Evolutionary conservation across 305 asterid genomes (phyloP), one percentile per base, ranked within the genome.

Genomic region (Plantago coronopus): DNA sequence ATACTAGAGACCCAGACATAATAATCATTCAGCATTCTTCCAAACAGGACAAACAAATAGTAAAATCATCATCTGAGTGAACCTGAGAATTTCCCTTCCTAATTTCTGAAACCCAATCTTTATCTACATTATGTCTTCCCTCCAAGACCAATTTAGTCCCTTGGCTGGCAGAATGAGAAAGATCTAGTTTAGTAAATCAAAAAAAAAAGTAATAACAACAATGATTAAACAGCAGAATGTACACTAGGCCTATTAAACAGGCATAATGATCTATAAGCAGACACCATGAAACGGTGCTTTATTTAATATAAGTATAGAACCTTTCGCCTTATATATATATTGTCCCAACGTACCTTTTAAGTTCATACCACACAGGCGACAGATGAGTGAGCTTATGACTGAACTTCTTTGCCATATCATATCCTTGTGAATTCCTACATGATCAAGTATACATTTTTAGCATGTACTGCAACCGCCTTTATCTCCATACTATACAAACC

Each of bases 331-430:
- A 31, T 34, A 34, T 34, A 74, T 62, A 42, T 44, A 31, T n/a
- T n/a, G 38, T 21, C 47, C 57, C 40, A 20, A 31, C 75, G 7
- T 78, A 93, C 99, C 96, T 87, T 71, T 79, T 83, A 29, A 93
- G 83, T 53, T 89, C 87, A 72, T 93, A 93, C 99, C 99, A 93
- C 68, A 93, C 99, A 4, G 97, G 97, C 14, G 96, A 89, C 40
- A 93, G 64, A 77, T 93, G 99, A 49, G 95, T 89, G 15, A 89
- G 76, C 85, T 93, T 93, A 64, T 86, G 68, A 64, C 67, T 70
- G 62, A 83, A 89, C 79, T 81, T 87, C 87, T 85, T 89, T 66
- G 95, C 97, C 81, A 82, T 65, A 38, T 83, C 91, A 79, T 85
- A 89, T 14, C 99, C 99, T 78, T 79, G 88, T 22, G 95, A 77